Evolutionary conservation across 2,329 filamentous ascomycete genomes (phyloP), one percentile per base, ranked within the genome.

Genomic region (Sclerotiophoma versabilis): DNA sequence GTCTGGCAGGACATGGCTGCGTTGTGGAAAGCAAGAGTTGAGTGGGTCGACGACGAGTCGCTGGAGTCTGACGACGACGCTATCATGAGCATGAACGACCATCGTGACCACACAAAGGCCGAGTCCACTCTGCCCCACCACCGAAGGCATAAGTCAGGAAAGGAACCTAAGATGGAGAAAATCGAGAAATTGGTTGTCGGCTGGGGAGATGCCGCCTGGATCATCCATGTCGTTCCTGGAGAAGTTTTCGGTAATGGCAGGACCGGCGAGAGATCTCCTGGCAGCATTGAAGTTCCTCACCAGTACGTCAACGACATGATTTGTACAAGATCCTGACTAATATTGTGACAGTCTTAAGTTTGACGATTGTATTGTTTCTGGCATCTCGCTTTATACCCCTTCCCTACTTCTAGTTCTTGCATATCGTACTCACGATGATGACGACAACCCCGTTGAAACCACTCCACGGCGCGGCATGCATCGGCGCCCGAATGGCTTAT

Each of bases 1-100:
- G 87, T 89, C 50, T 98, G 95, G 92, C 92, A 97, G 63, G 92
- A 96, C 34, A 97, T 99, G 93, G 93, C 93, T 0, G 86, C 90
- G 39, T 91, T 97, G 4, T 98, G 95, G 93, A 96, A 93, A 77
- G 91, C 91, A 2, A 84, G 93, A 19, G 87, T 87, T 1, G 92
- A 98, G 72, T 99, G 95, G 95, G 89, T 98, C 37, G 91, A 98
- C 67, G 90, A 96, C 65, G 84, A 87, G 57, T 81, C 85, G 5
- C 80, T 97, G n/a, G 90, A 93, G 62, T 81, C 79, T 3, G 90
- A 93, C 48, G 87, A 92, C 29, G 81, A 84, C 20, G 75, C 77
- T 8, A 73, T 71, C 37, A 68, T 72, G 27, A 69, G 65, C 37
- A 51, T 73, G 50, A 75, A 78, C 44, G 69, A 68, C 12, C 62